Base-by-base conservation (phyloP, 2,329 filamentous ascomycete genomes). In the Trichophyton schoenleinii region DNA sequence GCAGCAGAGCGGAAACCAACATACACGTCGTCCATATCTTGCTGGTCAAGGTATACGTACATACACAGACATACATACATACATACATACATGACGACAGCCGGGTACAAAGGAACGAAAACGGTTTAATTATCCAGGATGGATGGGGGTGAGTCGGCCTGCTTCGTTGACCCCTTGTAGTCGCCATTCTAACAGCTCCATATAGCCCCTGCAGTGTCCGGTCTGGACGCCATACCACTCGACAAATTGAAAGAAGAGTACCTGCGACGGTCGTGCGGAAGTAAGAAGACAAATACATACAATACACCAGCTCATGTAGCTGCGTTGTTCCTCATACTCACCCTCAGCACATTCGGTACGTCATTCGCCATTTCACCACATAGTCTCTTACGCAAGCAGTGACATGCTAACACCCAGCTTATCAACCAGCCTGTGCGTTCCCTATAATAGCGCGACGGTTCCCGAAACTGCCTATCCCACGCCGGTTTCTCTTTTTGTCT, bases 301-400 rank as follows among this genome's bases (percentile, higher is more conserved):
- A 85, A 89, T 65, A 87, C 83, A 0, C 76, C 81, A 1, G 75
- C 85, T 48, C 87, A 89, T 70, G 81, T 89, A 58, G 81, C 84
- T 68, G 87, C 87, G 49, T 73, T 89, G 61, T 77, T 87, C 62
- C 74, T 89, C 44, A 87, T 89, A 61, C 75, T 89, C 59, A 69
- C 74, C 0, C 70, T 88, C 61, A 76, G 74, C 63, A 76, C 74
- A 52, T 67, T 76, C 41, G 74, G 74, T 76, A 70, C 52, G 66
- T n/a, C 25, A 48, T n/a, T 42, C 28, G 11, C 59, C 34, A 38
- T 9, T n/a, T 42, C 28, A 18, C 59, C 34, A 38, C 34, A 11
- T 38, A 34, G 9, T 0, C 11, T 31, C 28, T 28, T 7, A 31
- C 6, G 28, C 31, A 9, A 9, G 31, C 11, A 11, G 34, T 38